Percentiles rank a stretch among this genome's conserved stretches.
Evolutionary conservation across 2,329 filamentous ascomycete species (phyloP).

Genomic region (Colletotrichum sp.): DNA sequence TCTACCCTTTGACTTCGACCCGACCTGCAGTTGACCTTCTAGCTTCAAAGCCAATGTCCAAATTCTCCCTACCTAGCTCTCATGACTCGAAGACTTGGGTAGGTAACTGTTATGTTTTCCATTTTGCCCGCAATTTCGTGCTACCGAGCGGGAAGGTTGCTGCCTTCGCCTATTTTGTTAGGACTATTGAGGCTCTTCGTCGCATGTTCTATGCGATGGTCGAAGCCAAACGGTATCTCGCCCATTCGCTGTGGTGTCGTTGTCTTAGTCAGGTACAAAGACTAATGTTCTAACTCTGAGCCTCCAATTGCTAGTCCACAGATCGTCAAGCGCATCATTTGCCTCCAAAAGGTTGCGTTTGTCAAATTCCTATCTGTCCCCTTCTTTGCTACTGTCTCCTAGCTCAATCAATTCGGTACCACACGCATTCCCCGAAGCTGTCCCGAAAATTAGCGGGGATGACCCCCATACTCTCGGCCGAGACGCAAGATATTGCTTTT

Average conservation of each 20-base stretch:
- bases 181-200: neutral
- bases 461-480: neutral
- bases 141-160: neutral
- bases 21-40: neutral
- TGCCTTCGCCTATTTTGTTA: neutral
- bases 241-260: neutral
- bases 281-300: neutral
- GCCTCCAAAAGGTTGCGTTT: neutral
- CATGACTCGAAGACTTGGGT: neutral
- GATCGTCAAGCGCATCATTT: neutral
- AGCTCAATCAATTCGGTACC: fast-evolving
- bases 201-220: neutral
- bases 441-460: neutral
- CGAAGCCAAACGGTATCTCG: neutral
- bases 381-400: neutral
- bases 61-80: neutral
- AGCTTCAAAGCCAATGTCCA: neutral
- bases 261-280: neutral
- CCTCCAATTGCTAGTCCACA: neutral
- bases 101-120: neutral
- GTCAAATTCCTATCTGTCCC: neutral
- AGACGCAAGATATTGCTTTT: neutral
- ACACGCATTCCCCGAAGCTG: fast-evolving
- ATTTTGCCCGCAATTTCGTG: neutral
- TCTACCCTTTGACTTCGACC: neutral